phyloP scores from a whole-genome alignment of 306 rosid species.

The Sicyos baderoa region DNA sequence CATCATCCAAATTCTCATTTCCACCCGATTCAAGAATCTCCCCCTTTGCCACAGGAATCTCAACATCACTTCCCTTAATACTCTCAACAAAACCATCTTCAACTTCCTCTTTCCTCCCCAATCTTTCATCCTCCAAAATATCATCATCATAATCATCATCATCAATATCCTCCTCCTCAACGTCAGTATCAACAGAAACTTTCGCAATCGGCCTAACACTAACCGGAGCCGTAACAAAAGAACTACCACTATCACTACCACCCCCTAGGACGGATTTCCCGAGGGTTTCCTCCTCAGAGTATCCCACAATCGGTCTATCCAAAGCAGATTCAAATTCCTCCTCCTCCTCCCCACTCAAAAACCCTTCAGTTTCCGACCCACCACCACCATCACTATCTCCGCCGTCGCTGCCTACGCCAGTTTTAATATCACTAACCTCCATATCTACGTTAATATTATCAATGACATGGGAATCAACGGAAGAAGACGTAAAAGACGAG shows the following conservation, averaged over 20 bases:
- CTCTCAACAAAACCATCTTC: constrained; percentile 24
- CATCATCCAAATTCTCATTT: constrained; percentile 17
- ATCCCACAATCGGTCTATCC: constrained; percentile 35
- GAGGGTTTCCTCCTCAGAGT: constrained; percentile 19
- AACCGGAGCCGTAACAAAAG: constrained; percentile 20
- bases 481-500: constrained; percentile 22
- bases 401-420: not conserved
- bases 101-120: constrained; percentile 14
- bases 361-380: constrained; percentile 55
- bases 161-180: constrained; percentile 39
- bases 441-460: constrained; percentile 5
- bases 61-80: constrained; percentile 23
- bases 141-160: constrained; percentile 15
- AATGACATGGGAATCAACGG: constrained; percentile 19
- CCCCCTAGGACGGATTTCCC: constrained; percentile 16
- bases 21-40: constrained; percentile 11
- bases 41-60: constrained; percentile 13
- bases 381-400: constrained; percentile 17
- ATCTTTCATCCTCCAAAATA: constrained; percentile 12
- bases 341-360: constrained; percentile 50
- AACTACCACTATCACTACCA: not conserved
- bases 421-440: constrained; percentile 13
- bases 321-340: constrained; percentile 28
- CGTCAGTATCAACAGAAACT: constrained; percentile 41
- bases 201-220: constrained; percentile 45